Evolutionary conservation across 2,329 filamentous ascomycete genomes (phyloP).

Genomic region (Paraphoma chrysanthemicola): DNA sequence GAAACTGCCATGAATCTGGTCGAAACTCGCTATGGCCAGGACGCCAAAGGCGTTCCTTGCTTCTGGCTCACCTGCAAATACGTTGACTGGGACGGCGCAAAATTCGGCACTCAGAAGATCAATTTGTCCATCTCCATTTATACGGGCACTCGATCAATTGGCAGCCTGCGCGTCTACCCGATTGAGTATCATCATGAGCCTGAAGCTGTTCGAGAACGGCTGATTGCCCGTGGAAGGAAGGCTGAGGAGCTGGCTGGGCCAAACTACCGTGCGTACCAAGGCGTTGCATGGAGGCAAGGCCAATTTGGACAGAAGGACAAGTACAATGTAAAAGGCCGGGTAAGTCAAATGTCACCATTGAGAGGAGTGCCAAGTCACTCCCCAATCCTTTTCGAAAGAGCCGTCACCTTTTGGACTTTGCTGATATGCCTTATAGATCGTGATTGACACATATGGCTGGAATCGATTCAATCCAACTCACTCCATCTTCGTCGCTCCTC

Average conservation of each 20-base stretch:
- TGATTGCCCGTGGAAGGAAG: constrained; percentile 55
- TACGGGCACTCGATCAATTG: constrained; percentile 53
- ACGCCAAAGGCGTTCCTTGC: constrained; percentile 42
- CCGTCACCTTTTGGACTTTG: neutral
- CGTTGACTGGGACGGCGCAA: constrained; percentile 48
- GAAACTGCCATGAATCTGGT: constrained; percentile 41
- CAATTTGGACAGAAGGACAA: constrained; percentile 47
- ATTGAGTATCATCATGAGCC: constrained; percentile 53
- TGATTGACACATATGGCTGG: constrained; percentile 62
- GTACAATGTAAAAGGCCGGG: constrained; percentile 52
- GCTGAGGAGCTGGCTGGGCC: constrained; percentile 57
- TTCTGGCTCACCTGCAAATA: constrained; percentile 48
- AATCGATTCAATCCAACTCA: constrained; percentile 56
- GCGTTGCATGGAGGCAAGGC: constrained; percentile 49
- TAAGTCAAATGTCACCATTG: constrained; percentile 2
- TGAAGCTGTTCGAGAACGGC: constrained; percentile 44
- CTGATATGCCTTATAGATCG: constrained; percentile 43
- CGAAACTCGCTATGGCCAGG: constrained; percentile 40
- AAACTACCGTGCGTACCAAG: constrained; percentile 60
- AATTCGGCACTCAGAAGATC: constrained; percentile 40
- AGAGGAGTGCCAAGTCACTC: too few species aligned
- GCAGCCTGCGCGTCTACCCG: constrained; percentile 52
- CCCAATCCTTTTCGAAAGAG: too few species aligned
- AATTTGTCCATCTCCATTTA: constrained; percentile 38
- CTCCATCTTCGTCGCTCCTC: constrained; percentile 47